Evolutionary conservation across 208 protist genomes (phyloP).

Genomic region (Leishmania lainsoni): DNA sequence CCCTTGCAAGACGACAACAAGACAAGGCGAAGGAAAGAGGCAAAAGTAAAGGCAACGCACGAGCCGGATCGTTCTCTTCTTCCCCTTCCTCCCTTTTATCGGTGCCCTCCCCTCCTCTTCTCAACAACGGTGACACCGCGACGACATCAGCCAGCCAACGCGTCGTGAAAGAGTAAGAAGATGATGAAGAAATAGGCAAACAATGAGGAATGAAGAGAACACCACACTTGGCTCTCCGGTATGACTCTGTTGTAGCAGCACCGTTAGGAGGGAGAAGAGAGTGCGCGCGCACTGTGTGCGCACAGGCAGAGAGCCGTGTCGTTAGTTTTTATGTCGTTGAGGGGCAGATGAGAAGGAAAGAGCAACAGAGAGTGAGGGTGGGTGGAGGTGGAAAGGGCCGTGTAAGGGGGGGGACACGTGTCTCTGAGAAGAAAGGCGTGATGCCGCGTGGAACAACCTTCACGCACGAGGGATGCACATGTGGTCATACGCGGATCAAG

Average conservation of each 20-base stretch:
- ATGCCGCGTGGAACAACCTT: background rate
- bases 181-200: background rate
- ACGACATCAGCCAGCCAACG: background rate
- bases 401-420: background rate
- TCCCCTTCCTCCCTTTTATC: background rate
- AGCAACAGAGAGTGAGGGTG: slow-evolving; percentile 9
- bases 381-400: background rate
- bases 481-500: background rate
- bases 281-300: background rate
- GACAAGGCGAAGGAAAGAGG: too few species aligned
- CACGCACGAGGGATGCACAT: background rate
- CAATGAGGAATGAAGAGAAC: background rate
- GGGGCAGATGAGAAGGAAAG: background rate
- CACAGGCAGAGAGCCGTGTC: slow-evolving; percentile 6
- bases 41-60: too few species aligned
- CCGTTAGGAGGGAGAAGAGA: background rate
- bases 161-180: background rate
- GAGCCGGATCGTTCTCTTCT: too few species aligned
- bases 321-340: slow-evolving; percentile 5
- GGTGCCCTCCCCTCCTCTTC: background rate
- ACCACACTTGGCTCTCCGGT: background rate
- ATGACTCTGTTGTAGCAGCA: background rate
- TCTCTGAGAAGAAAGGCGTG: background rate
- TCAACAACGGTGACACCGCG: background rate
- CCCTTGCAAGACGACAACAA: too few species aligned